phyloP scores from a whole-genome alignment of 148 eudicot genomes.

The Rheum nobile region DNA sequence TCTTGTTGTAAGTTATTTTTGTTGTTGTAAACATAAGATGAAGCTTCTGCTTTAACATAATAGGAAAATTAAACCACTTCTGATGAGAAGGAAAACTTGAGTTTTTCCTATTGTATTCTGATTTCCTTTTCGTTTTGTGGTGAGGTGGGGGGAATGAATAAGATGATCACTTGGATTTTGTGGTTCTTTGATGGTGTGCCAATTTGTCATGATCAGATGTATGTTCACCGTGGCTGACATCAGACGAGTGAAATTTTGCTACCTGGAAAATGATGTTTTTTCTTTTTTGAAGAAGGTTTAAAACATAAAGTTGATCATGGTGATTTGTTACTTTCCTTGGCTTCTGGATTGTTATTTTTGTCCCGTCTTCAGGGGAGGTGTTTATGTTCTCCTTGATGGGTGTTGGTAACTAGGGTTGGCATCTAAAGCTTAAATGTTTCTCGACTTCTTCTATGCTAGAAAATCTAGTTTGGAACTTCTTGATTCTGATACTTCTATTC shows the following conservation, averaged over 20 bases:
- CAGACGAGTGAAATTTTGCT: not conserved
- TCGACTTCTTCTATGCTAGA: not conserved
- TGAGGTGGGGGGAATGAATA: not conserved
- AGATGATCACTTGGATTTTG: not conserved
- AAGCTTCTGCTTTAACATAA: not conserved
- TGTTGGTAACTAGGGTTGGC: not conserved
- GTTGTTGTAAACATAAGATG: not conserved
- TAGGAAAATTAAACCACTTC: not conserved
- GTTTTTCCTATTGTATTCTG: not conserved
- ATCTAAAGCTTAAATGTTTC: not conserved
- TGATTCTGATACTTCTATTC: not conserved
- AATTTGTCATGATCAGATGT: not conserved
- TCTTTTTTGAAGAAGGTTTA: not conserved
- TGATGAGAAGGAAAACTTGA: not conserved
- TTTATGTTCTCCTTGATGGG: not conserved
- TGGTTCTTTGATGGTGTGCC: not conserved
- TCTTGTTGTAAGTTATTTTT: constrained; percentile 14
- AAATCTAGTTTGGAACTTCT: not conserved
- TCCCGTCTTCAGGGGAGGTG: not conserved
- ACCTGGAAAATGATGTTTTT: not conserved
- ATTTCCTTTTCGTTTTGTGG: not conserved
- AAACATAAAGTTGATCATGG: not conserved
- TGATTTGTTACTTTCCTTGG: not conserved
- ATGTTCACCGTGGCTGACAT: not conserved
- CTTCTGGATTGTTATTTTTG: not conserved